These are phyloP conservation scores for Saitozyma podzolica DNA, from an alignment of 768 basidiomycete species.

Conservation along the genomic window DNA sequence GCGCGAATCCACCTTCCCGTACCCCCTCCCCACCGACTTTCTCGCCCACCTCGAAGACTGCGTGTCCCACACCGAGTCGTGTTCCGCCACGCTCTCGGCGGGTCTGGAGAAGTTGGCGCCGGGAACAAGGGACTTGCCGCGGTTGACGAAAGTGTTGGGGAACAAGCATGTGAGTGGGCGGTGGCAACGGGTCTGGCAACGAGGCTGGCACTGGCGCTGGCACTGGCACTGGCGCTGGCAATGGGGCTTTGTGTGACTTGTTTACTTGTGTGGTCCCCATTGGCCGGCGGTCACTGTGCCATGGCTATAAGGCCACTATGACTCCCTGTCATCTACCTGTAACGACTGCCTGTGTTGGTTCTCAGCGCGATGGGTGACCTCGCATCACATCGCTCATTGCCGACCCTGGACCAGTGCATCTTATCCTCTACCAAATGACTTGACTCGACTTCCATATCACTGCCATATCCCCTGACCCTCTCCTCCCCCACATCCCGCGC, in stretches of 20 bases:
- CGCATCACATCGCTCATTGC: too few relatives aligned
- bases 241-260: not conserved
- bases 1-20: constrained; percentile 20
- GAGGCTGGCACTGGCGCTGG: not conserved
- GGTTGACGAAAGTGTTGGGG: constrained; percentile 42
- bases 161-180: constrained; percentile 45
- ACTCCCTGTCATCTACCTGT: too few relatives aligned
- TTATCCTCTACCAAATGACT: too few relatives aligned
- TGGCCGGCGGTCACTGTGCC: too few relatives aligned
- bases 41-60: constrained; percentile 44
- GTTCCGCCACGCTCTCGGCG: constrained; percentile 17
- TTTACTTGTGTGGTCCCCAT: too few relatives aligned
- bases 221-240: not conserved
- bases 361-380: too few relatives aligned
- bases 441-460: too few relatives aligned
- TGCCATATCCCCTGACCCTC: too few relatives aligned
- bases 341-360: too few relatives aligned
- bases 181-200: not conserved
- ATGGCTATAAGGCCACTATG: too few relatives aligned
- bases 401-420: too few relatives aligned
- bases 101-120: constrained; percentile 23
- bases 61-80: constrained; percentile 39
- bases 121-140: constrained; percentile 43
- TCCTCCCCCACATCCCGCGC: too few relatives aligned
- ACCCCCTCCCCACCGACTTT: constrained; percentile 27